Base-by-base conservation (phyloP, 768 basidiomycete genomes). In the Auriscalpium microsporum region DNA sequence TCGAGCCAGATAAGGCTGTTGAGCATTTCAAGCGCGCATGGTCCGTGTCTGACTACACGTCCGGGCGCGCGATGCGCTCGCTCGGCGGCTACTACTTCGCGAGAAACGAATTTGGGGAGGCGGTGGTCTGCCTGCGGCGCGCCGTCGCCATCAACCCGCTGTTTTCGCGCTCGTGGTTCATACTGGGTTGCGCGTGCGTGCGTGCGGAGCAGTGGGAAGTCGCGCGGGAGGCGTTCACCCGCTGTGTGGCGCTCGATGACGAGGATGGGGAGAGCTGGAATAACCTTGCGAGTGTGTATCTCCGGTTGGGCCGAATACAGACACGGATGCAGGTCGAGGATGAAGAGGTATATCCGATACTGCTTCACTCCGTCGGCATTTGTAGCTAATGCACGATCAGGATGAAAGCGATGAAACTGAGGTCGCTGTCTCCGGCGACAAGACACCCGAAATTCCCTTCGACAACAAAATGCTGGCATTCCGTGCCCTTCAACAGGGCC, bases 241-340 rank as follows among this genome's bases (percentile, higher is more conserved):
- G 94, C 13, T 93, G 92, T 62, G 94, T 97, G 1, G 74, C 81
- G 11, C 84, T 98, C 56, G 95, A 98, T 57, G 92, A 94, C 56
- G 96, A 98, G 61, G 94, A 99, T 64, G 92, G 83, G 4, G 95
- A 98, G 76, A 95, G 93, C 62, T 98, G 96, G 96, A 95, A 87
- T 63, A 99, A 99, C 68, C 74, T 99, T 59, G 96, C 95, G 36
- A 93, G 87, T 56, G 84, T 94, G 66, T 96, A 97, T 71, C 80
- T 99, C 58, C 85, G 91, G 47, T 78, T 95, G 69, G 86, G 83
- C 10, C 16, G 17, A n/a, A 36, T 54, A 1, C 76, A 76, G 51
- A 65, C 66, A 2, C 68, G 59, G 50, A 61, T 65, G 59, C 71
- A 63, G 56, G 64, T 55, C 55, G 59, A 56, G 36, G 68, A 72